These are phyloP conservation scores for Phytophthora aleatoria DNA, from an alignment of 352 stramenopile genomes.

Conservation along the genomic window DNA sequence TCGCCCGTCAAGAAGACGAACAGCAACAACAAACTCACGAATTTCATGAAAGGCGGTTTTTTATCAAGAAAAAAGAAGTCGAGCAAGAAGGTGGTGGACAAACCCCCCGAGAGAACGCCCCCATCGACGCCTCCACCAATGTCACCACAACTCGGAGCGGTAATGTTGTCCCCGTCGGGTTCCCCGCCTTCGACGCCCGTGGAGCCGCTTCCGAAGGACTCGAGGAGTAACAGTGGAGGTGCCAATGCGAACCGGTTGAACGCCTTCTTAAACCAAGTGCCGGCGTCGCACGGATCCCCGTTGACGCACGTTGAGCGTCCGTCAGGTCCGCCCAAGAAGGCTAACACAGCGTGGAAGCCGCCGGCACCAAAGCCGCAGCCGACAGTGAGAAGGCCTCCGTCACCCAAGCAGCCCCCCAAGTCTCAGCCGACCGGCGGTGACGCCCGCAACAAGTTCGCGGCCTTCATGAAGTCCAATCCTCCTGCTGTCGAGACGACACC, in stretches of 20 bases:
- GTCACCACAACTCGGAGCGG: conserved; percentile 46
- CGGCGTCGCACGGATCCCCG: conserved; percentile 54
- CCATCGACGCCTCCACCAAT: conserved; percentile 60
- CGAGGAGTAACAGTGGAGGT: conserved; percentile 49
- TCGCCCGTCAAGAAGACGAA: conserved; percentile 70
- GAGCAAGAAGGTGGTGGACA: conserved; percentile 37
- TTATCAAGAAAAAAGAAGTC: conserved; percentile 74
- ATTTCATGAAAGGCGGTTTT: conserved; percentile 85
- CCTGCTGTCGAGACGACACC: conserved; percentile 40
- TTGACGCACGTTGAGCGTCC: conserved; percentile 66
- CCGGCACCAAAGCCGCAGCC: conserved; percentile 21
- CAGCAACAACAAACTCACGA: conserved; percentile 73
- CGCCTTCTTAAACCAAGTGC: conserved; percentile 79
- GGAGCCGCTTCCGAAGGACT: conserved; percentile 37
- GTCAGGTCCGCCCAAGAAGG: conserved; percentile 57
- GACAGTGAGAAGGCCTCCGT: conserved; percentile 26
- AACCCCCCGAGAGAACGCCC: conserved; percentile 57
- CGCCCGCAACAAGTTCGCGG: conserved; percentile 77
- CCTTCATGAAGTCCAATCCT: conserved; percentile 82
- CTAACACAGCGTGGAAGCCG: conserved; percentile 48
- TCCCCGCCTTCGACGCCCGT: conserved; percentile 29
- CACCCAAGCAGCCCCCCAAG: conserved; percentile 33
- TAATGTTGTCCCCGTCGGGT: conserved; percentile 37
- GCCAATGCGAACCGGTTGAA: conserved; percentile 69
- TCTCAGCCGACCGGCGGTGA: conserved; percentile 29